Evolutionary conservation across 2,329 filamentous ascomycete species (phyloP).

Genomic region (Alternaria brassicae): DNA sequence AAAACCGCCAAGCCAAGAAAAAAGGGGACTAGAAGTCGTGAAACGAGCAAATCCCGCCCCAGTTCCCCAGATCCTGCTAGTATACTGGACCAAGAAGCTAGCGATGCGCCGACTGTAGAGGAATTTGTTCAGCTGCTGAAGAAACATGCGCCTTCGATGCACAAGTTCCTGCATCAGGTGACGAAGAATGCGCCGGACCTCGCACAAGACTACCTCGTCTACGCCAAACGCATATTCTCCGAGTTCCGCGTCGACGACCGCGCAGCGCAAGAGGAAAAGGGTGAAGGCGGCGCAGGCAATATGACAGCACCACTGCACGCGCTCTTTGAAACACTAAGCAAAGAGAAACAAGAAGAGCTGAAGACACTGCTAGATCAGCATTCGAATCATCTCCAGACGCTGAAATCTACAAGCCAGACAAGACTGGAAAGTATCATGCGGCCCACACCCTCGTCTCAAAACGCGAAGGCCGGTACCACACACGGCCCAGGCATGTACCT

Average conservation of each 20-base stretch:
- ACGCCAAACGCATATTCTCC: constrained; percentile 64
- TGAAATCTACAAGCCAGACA: constrained; percentile 32
- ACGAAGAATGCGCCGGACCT: constrained; percentile 72
- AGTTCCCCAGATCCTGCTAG: constrained; percentile 36
- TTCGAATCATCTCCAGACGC: constrained; percentile 61
- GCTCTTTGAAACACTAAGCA: constrained; percentile 57
- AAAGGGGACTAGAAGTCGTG: constrained; percentile 34
- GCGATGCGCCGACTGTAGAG: constrained; percentile 65
- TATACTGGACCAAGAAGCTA: constrained; percentile 27
- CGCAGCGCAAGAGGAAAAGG: constrained; percentile 27
- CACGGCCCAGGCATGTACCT: constrained; percentile 76
- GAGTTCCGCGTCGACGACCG: constrained; percentile 59
- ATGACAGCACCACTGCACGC: constrained; percentile 53
- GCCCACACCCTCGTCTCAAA: constrained; percentile 9
- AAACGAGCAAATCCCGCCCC: constrained; percentile 29
- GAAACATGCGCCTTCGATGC: constrained; percentile 68
- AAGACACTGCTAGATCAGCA: constrained; percentile 65
- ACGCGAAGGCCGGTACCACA: constrained; percentile 47
- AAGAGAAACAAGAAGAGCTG: constrained; percentile 56
- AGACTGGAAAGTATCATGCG: constrained; percentile 66
- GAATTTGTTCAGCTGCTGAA: constrained; percentile 74
- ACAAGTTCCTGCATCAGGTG: constrained; percentile 75
- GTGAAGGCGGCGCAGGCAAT: constrained; percentile 50
- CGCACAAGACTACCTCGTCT: constrained; percentile 65
- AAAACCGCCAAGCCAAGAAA: constrained; percentile 56